Conservation (phyloP, 106 monocot species). For the Apostasia shenzhenica region DNA sequence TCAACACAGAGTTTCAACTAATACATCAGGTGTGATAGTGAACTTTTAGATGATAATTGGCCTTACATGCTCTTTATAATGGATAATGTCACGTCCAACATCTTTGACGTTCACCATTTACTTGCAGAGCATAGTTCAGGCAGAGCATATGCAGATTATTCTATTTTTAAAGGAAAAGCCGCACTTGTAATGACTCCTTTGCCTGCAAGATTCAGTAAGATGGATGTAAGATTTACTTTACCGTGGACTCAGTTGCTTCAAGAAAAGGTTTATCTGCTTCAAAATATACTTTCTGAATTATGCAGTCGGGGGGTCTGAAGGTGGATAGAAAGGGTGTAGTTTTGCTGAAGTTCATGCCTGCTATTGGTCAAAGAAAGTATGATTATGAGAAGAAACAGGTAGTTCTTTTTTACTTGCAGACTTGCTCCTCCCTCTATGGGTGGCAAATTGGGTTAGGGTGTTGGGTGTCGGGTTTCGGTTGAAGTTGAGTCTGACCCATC, state of each 20-base stretch:
- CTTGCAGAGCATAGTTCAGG: conserved; percentile 25
- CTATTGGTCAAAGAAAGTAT: conserved; percentile 76
- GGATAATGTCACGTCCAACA: background rate
- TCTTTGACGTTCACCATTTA: background rate
- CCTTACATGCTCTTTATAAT: background rate
- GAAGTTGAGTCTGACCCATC: too few species aligned
- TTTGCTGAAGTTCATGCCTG: conserved; percentile 71
- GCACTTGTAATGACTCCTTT: conserved; percentile 47
- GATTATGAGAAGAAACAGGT: conserved; percentile 78
- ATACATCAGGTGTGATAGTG: conserved; percentile 2
- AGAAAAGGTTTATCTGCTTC: background rate
- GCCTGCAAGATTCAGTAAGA: conserved; percentile 51
- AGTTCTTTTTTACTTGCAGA: background rate
- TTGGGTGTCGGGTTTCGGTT: too few species aligned
- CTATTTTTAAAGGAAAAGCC: conserved; percentile 88
- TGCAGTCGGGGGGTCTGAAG: conserved; percentile 36
- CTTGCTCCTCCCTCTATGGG: too few species aligned
- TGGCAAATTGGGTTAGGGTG: too few species aligned
- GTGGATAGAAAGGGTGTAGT: conserved; percentile 56
- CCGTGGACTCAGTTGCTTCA: background rate
- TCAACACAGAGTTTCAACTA: conserved; percentile 25
- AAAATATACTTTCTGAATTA: conserved; percentile 3
- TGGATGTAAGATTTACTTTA: conserved; percentile 36
- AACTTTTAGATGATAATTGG: background rate
- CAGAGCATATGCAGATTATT: conserved; percentile 34